Evolutionary conservation across 2,329 filamentous ascomycete species (phyloP).

Genomic region (Nigrograna mackinnonii): DNA sequence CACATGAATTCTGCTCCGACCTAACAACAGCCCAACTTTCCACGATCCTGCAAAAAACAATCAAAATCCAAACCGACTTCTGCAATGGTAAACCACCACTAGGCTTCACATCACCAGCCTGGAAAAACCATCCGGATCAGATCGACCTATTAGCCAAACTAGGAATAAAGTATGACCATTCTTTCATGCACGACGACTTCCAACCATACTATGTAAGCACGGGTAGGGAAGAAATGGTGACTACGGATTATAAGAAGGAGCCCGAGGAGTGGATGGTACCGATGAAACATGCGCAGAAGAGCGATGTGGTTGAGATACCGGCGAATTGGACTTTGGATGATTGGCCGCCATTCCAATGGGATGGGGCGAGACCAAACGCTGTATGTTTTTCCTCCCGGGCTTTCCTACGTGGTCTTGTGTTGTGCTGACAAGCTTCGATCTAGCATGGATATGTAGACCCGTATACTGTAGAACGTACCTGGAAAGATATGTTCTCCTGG

Average conservation of each 20-base stretch:
- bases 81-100: conserved; percentile 36
- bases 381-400: no score
- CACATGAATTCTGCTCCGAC: conserved; percentile 11
- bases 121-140: conserved; percentile 36
- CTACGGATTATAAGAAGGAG: conserved; percentile 25
- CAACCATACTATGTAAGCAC: conserved; percentile 33
- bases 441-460: conserved; percentile 43
- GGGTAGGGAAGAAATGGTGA: conserved; percentile 17
- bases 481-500: conserved; percentile 48
- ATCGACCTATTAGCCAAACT: conserved; percentile 39
- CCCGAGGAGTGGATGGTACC: conserved; percentile 35
- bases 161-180: conserved; percentile 48
- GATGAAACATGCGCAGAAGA: conserved; percentile 24
- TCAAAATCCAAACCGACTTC: conserved; percentile 37
- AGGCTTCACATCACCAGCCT: conserved; percentile 45
- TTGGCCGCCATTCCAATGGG: conserved; percentile 42
- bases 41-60: conserved; percentile 33
- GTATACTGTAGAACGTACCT: conserved; percentile 40
- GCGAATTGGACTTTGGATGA: conserved; percentile 48
- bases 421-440: background rate
- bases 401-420: no score
- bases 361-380: conserved; percentile 15
- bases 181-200: conserved; percentile 49
- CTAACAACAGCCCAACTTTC: conserved; percentile 24
- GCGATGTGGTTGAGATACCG: conserved; percentile 46